phyloP scores from a whole-genome alignment of 2,329 filamentous ascomycete species.

The Botrytis cinerea region DNA sequence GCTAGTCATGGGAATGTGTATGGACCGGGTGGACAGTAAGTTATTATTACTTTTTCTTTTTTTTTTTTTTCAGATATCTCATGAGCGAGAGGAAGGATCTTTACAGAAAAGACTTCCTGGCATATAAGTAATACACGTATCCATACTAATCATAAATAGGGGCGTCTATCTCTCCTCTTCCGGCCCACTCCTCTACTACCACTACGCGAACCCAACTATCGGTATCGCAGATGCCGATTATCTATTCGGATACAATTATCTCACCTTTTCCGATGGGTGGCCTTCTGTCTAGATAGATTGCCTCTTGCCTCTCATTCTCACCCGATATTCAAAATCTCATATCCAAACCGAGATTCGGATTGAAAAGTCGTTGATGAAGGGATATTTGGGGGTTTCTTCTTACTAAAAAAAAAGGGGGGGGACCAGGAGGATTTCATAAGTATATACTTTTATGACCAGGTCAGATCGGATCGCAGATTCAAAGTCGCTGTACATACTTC shows the following conservation, averaged over 20 bases:
- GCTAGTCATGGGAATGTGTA: conserved; percentile 62
- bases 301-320: not conserved
- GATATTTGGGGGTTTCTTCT: no score
- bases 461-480: no score
- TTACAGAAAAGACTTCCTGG: no score
- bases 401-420: no score
- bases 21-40: conserved; percentile 62
- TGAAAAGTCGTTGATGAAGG: not conserved
- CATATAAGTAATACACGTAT: no score
- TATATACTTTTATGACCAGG: no score
- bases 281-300: conserved; percentile 42
- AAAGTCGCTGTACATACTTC: no score
- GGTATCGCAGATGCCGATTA: conserved; percentile 51
- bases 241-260: conserved; percentile 48
- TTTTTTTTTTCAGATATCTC: no score
- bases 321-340: not conserved
- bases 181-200: conserved; percentile 53
- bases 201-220: conserved; percentile 57
- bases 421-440: no score
- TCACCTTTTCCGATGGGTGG: conserved; percentile 48
- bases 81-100: no score
- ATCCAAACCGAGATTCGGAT: not conserved
- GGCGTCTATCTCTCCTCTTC: conserved; percentile 19
- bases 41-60: conserved; percentile 12
- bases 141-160: conserved; percentile 39